These are phyloP conservation scores for Amoeboaphelidium occidentale DNA, from an alignment of 371 early-diverging fungal genomes.

Conservation along the genomic window DNA sequence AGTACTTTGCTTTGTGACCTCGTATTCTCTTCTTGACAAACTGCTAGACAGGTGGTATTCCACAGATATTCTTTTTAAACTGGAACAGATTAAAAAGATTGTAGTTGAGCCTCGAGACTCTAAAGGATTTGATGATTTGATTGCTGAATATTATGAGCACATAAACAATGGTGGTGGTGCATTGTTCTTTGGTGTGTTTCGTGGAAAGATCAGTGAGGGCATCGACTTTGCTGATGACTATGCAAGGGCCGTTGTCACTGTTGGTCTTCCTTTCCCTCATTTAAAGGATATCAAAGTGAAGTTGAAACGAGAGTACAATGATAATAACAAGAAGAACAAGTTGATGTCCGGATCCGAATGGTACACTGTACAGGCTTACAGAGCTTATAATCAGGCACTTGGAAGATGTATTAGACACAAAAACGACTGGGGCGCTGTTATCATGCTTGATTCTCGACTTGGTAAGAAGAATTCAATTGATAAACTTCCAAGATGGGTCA, in stretches of 20 bases:
- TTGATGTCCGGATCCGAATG: constrained; percentile 7
- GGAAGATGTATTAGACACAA: constrained; percentile 26
- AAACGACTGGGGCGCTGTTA: constrained; percentile 24
- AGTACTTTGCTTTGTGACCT: constrained; percentile 16
- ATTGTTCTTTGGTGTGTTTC: constrained; percentile 17
- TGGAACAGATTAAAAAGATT: constrained; percentile 4
- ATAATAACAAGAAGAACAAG: constrained; percentile 6
- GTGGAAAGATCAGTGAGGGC: constrained; percentile 30
- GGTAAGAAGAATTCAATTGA: constrained; percentile 1
- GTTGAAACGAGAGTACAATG: constrained; percentile 20
- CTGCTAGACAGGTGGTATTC: constrained; percentile 8
- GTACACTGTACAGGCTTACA: constrained; percentile 20
- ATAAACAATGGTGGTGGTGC: constrained; percentile 4
- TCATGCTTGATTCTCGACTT: constrained; percentile 22
- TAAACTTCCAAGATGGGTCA: constrained; percentile 13
- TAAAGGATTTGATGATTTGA: neutral
- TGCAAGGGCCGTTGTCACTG: constrained; percentile 20
- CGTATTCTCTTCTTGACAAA: constrained; percentile 13
- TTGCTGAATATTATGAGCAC: constrained; percentile 11
- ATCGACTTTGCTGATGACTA: constrained; percentile 26
- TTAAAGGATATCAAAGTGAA: constrained; percentile 14
- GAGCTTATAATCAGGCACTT: constrained; percentile 28
- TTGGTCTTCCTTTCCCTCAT: constrained; percentile 28
- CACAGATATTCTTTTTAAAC: constrained; percentile 4
- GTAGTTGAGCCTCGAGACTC: constrained; percentile 9